phyloP scores from a whole-genome alignment of 495 filamentous ascomycete genomes.

The Xylaria telfairii region DNA sequence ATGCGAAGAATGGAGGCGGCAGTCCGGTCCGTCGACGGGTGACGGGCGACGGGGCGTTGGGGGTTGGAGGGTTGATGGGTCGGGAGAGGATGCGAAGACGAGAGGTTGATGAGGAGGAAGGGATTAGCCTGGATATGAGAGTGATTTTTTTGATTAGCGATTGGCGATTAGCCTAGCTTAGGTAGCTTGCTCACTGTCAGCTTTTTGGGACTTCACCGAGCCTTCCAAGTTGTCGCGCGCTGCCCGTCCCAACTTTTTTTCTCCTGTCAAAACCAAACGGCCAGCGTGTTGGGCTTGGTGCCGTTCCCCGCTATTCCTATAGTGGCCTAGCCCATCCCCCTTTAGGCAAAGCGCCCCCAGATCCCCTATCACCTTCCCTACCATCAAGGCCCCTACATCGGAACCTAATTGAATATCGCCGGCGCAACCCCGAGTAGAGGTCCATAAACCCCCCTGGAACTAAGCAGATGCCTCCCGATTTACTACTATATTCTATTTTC shows the following conservation, averaged over 20 bases:
- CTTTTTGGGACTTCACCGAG: conserved; percentile 34
- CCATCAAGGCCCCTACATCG: conserved; percentile 22
- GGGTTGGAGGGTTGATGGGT: conserved; percentile 10
- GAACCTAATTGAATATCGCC: conserved; percentile 16
- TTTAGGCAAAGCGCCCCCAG: background rate
- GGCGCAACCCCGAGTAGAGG: background rate
- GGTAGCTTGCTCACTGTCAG: conserved; percentile 25
- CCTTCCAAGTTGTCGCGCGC: conserved; percentile 30
- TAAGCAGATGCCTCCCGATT: background rate
- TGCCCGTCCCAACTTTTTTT: conserved; percentile 42
- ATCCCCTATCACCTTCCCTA: conserved; percentile 23
- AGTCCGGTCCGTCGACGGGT: conserved; percentile 33
- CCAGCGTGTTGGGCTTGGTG: conserved; percentile 36
- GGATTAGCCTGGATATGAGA: conserved; percentile 11
- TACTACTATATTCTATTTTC: background rate
- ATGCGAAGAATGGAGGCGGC: conserved; percentile 7
- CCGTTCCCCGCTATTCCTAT: conserved; percentile 25
- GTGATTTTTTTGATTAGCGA: conserved; percentile 23
- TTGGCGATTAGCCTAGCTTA: too few species aligned
- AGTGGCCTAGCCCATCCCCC: conserved; percentile 11
- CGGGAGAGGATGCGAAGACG: conserved; percentile 18
- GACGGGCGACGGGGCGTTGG: conserved; percentile 16
- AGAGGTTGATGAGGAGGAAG: background rate
- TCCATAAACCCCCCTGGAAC: background rate
- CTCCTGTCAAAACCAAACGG: conserved; percentile 26